A percentile compares a stretch with the other conserved stretches of the same genome.
Conservation (phyloP, 345 rosid genomes). For the Geranium rotundifolium region DNA sequence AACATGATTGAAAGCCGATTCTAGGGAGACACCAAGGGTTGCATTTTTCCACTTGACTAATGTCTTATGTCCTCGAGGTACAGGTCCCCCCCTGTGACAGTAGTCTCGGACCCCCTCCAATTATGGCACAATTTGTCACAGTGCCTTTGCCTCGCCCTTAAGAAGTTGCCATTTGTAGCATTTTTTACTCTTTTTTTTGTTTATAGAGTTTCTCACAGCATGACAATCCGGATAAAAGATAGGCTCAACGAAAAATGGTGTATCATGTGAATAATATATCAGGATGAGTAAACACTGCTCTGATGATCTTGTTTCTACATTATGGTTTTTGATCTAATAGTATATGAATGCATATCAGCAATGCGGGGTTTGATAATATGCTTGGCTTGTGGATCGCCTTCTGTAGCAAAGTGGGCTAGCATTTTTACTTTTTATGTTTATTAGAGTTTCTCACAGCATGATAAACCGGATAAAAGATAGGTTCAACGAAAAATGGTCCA, state of each 20-base stretch:
- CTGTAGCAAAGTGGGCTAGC: not conserved
- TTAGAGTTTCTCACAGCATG: not conserved
- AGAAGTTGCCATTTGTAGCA: constrained; percentile 1
- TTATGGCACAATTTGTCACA: constrained; percentile 9
- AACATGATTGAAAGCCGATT: constrained; percentile 15
- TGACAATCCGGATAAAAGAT: not conserved
- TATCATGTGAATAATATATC: not conserved
- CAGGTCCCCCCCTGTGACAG: constrained; percentile 6
- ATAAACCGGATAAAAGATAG: not conserved
- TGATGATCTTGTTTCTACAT: no score
- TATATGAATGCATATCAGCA: not conserved
- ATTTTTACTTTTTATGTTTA: not conserved
- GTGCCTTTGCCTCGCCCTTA: constrained; percentile 1
- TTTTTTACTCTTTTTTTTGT: not conserved
- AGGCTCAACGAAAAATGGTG: not conserved
- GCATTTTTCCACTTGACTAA: constrained; percentile 12
- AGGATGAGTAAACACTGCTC: not conserved
- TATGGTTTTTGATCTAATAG: not conserved
- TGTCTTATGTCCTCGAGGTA: constrained; percentile 9
- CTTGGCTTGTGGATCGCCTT: constrained; percentile 5
- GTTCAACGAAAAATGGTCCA: not conserved
- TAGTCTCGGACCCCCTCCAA: constrained; percentile 8
- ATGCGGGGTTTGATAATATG: not conserved
- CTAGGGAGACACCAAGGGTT: constrained; percentile 15
- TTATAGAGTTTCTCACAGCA: not conserved